Base-by-base conservation (phyloP, 1,284 basidiomycete species). In the Chalciporus sp. region DNA sequence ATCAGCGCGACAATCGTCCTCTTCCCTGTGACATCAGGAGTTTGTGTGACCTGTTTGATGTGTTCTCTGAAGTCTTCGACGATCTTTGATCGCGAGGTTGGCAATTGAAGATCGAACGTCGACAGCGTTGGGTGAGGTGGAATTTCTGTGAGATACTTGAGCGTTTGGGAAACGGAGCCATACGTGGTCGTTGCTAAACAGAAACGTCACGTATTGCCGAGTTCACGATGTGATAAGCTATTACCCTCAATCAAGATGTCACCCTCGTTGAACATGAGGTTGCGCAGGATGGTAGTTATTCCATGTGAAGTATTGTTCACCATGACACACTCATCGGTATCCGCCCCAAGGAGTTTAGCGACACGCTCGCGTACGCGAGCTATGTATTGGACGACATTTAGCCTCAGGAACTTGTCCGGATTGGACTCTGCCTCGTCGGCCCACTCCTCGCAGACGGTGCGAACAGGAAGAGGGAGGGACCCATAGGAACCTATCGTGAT, bases 1-100 rank as follows among this genome's bases (percentile, higher is more conserved):
- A 96, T 81, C 8, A 95, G 67, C 0, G 86, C 86, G 19, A 95
- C 77, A 11, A 86, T 76, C 68, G 84, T 85, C 41, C 67, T 61
- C 56, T 65, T 61, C 52, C 71, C 74, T 33, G 72, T 73, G 1
- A 23, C 5, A 10, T 61, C 53, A 3, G 9, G 10, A 0, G 7
- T 31, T 23, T 55, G 39, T 0, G 42, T 63, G 42, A 56, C 46
- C 61, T 66, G 58, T 67, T 60, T 57, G 49, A 79, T 53, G 53
- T 81, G 74, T 33, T 70, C 72, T 17, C 77, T 74, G 61, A 90
- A 92, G 7, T 64, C 60, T 0, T 74, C 65, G 17, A 93, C 49
- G 47, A 94, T 85, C 2, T 78, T 76, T 0, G 74, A 72, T 49
- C 84, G 86, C 2, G 82, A 80, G 33, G 77, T 83, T 0, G 93